Conservation (phyloP, 2,329 filamentous ascomycete genomes). For the Fusarium odoratissimum region DNA sequence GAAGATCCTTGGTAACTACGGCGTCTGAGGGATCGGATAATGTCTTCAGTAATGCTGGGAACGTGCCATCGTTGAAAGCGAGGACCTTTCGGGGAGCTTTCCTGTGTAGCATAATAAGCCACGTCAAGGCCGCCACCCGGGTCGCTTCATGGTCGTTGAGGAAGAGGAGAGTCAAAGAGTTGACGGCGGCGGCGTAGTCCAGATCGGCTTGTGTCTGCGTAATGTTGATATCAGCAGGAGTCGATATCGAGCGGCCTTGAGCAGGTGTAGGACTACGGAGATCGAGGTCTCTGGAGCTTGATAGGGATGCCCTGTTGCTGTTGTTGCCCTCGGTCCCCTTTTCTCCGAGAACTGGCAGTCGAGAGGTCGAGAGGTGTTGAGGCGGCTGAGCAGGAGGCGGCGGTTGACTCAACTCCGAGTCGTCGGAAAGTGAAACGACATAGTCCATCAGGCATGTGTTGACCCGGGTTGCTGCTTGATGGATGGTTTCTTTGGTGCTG, state of each 20-base stretch:
- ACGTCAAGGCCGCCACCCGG: constrained; percentile 90
- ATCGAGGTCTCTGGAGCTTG: constrained; percentile 66
- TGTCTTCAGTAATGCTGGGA: constrained; percentile 94
- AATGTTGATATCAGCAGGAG: constrained; percentile 57
- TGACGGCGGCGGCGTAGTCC: constrained; percentile 96
- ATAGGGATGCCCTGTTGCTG: constrained; percentile 64
- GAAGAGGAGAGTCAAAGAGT: constrained; percentile 91
- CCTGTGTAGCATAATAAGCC: constrained; percentile 97
- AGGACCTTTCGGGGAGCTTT: constrained; percentile 94
- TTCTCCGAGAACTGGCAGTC: constrained; percentile 58
- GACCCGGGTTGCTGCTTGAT: constrained; percentile 87
- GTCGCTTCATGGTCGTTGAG: constrained; percentile 97
- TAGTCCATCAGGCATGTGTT: constrained; percentile 94
- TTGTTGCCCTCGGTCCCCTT: constrained; percentile 57
- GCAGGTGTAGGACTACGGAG: constrained; percentile 63
- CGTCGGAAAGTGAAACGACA: constrained; percentile 89
- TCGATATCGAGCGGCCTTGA: constrained; percentile 59
- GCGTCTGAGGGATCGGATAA: constrained; percentile 95
- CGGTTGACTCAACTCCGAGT: constrained; percentile 54
- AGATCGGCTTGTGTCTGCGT: constrained; percentile 73
- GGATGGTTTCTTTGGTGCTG: constrained; percentile 88
- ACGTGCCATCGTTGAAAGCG: constrained; percentile 96
- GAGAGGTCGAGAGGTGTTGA: constrained; percentile 51
- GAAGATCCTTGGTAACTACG: constrained; percentile 93
- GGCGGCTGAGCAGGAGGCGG: constrained; percentile 41